Base-by-base conservation (phyloP, 2,329 filamentous ascomycete species). In the Pseudocercospora vitis region DNA sequence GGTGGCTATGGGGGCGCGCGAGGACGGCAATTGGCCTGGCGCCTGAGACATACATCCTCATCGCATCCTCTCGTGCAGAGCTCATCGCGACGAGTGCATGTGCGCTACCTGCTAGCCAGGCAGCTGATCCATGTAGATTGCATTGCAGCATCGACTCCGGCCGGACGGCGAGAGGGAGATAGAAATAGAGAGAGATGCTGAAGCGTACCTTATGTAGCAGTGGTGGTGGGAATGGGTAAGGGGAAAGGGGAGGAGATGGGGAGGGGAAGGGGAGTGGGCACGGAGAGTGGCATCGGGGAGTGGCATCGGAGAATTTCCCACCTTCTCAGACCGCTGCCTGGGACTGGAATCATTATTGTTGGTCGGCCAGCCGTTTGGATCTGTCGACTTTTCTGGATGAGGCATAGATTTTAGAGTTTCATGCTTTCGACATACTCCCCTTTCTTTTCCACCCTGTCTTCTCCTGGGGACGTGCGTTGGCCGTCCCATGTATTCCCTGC, bases 101-200 rank as follows among this genome's bases (percentile, higher is more conserved):
- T 42, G 14, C 44, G 28, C 28, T 47, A 47, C 24, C 44, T 42
- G 44, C 28, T 47, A 47, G 44, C 32, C 24, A 47, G 32, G 44
- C 44, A 47, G 44, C 44, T 47, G 37, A 47, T 47, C 44, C 44
- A 47, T 47, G 44, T 29, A 9, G 24, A 42, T 42, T 47, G 24
- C 44, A 42, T 42, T 47, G 24, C 44, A 31, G 26, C 26, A 21
- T 47, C 12, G 16, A 21, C 44, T 47, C 44, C 44, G 26, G 32
- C n/a, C n/a, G n/a, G n/a, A n/a, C n/a, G n/a, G n/a, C n/a, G n/a
- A n/a, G n/a, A n/a, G n/a, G n/a, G n/a, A n/a, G n/a, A n/a, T n/a
- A n/a, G n/a, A n/a, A n/a, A n/a, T n/a, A n/a, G n/a, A n/a, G n/a
- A n/a, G n/a, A n/a, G n/a, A n/a, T n/a, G n/a, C n/a, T n/a, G n/a